These are phyloP conservation scores for Lodderomyces pseudojiufengensis DNA, from an alignment of 1,139 yeast species.

Conservation along the genomic window DNA sequence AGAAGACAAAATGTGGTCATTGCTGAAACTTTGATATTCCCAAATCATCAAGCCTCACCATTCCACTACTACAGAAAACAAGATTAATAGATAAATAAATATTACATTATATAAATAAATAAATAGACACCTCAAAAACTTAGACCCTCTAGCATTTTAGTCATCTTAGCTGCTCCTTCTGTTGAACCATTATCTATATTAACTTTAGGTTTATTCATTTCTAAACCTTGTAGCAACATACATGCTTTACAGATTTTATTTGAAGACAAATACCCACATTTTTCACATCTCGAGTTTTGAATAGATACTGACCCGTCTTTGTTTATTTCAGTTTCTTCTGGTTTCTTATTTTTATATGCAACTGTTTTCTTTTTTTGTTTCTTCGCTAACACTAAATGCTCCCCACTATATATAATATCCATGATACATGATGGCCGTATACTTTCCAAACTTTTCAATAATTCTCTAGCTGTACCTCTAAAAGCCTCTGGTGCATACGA, in stretches of 20 bases:
- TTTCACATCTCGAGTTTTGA: slow-evolving; percentile 73
- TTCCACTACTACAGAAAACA: slow-evolving; percentile 16
- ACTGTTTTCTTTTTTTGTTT: slow-evolving; percentile 37
- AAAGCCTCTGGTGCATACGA: slow-evolving; percentile 98
- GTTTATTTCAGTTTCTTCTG: slow-evolving; percentile 48
- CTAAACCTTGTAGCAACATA: slow-evolving; percentile 78
- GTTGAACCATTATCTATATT: slow-evolving; percentile 47
- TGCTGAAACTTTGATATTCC: slow-evolving; percentile 49
- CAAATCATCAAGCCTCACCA: slow-evolving; percentile 58
- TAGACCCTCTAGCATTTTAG: slow-evolving; percentile 63
- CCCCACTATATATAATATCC: slow-evolving; percentile 94
- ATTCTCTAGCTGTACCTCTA: slow-evolving; percentile 92
- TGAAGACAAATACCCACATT: slow-evolving; percentile 89
- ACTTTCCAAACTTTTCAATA: slow-evolving; percentile 85
- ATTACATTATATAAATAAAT: background rate
- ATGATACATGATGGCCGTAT: slow-evolving; percentile 90
- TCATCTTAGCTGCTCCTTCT: slow-evolving; percentile 67
- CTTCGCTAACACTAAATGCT: slow-evolving; percentile 66
- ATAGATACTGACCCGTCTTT: slow-evolving; percentile 57
- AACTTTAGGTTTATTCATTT: slow-evolving; percentile 65
- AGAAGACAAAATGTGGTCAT: slow-evolving; percentile 49
- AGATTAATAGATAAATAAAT: background rate
- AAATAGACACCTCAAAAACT: slow-evolving; percentile 39
- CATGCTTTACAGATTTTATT: slow-evolving; percentile 93
- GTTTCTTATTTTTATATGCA: slow-evolving; percentile 29